These are phyloP conservation scores for Cardamine resedifolia DNA, from an alignment of 345 rosid genomes.

Conservation along the genomic window DNA sequence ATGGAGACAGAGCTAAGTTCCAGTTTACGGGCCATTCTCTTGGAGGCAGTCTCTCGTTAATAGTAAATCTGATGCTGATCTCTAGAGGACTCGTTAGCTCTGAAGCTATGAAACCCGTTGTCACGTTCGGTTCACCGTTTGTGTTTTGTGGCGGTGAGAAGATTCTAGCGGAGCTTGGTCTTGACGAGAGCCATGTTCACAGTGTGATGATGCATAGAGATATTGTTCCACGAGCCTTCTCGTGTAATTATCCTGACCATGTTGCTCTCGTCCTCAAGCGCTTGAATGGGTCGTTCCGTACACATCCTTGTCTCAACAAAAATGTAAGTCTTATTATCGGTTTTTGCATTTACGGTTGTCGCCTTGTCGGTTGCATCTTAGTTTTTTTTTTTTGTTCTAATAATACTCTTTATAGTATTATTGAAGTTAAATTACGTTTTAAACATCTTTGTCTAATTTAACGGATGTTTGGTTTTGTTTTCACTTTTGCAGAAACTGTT, in stretches of 20 bases:
- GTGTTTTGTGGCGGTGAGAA: conserved; percentile 82
- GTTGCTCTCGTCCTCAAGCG: conserved; percentile 75
- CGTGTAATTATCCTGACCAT: conserved; percentile 89
- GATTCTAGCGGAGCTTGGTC: conserved; percentile 59
- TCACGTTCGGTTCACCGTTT: conserved; percentile 88
- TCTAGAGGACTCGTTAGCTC: conserved; percentile 55
- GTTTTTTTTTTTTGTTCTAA: no score
- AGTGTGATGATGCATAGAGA: conserved; percentile 91
- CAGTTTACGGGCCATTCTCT: conserved; percentile 93
- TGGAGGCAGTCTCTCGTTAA: conserved; percentile 85
- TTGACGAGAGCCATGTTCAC: conserved; percentile 71
- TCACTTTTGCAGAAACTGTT: conserved; percentile 55
- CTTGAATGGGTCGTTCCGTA: conserved; percentile 57
- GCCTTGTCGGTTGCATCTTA: no score
- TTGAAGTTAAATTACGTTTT: background rate
- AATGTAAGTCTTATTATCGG: conserved; percentile 47
- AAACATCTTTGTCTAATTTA: background rate
- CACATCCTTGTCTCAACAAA: conserved; percentile 77
- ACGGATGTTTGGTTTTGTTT: background rate
- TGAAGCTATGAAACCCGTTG: conserved; percentile 59
- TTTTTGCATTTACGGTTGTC: background rate
- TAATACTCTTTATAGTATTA: no score
- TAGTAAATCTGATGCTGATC: conserved; percentile 72
- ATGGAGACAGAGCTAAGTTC: conserved; percentile 73
- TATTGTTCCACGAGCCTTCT: conserved; percentile 93